Conservation (phyloP, 352 stramenopile genomes). For the Pythium scleroteichum region DNA sequence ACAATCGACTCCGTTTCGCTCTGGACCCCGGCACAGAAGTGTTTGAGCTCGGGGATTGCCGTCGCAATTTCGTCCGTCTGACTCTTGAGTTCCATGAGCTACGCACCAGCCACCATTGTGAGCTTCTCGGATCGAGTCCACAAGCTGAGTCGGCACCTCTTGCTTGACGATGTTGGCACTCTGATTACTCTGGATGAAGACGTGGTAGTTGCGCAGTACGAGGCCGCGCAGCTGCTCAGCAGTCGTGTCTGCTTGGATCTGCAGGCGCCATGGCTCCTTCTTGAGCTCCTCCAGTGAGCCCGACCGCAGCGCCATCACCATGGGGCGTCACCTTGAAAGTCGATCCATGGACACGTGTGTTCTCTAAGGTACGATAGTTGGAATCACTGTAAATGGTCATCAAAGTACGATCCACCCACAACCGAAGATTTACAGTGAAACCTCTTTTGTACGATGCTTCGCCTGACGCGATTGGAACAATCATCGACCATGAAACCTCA, state of each 20-base stretch:
- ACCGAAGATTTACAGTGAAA: background rate
- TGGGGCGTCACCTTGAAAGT: background rate
- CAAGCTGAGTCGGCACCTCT: constrained; percentile 37
- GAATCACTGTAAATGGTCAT: too few species aligned
- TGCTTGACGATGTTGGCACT: constrained; percentile 81
- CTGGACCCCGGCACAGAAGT: constrained; percentile 53
- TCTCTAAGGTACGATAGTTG: too few species aligned
- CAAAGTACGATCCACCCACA: constrained; percentile 3
- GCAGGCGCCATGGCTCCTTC: constrained; percentile 82
- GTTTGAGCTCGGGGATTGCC: constrained; percentile 57
- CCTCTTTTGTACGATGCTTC: constrained; percentile 10
- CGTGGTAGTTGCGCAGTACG: constrained; percentile 89
- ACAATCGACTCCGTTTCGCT: constrained; percentile 57
- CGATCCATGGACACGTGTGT: too few species aligned
- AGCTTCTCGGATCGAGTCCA: too few species aligned
- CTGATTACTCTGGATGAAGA: constrained; percentile 91
- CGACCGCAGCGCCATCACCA: constrained; percentile 39
- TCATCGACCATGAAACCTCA: constrained; percentile 18
- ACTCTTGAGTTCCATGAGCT: constrained; percentile 70
- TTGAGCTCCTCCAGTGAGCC: constrained; percentile 81
- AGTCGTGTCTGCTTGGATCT: constrained; percentile 80
- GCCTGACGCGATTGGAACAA: background rate
- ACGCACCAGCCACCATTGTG: too few species aligned
- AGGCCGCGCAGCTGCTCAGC: constrained; percentile 75
- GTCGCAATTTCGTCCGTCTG: constrained; percentile 55